Evolutionary conservation across 106 monocot species (phyloP).

Genomic region (Hemerocallis citrina): DNA sequence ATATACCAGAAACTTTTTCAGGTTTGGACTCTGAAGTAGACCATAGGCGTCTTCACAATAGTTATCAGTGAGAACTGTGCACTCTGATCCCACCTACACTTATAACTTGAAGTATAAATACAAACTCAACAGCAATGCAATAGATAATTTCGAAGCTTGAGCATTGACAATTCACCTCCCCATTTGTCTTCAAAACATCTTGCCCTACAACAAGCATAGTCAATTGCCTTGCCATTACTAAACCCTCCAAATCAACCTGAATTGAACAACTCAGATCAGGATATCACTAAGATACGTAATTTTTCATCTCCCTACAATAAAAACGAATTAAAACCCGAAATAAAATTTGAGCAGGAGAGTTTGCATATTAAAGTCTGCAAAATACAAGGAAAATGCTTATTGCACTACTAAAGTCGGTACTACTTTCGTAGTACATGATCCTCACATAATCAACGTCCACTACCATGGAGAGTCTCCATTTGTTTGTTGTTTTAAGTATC

Average conservation of each 20-base stretch:
- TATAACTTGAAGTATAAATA: slow-evolving; percentile 1
- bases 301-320: no score
- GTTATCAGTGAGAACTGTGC: slow-evolving; percentile 46
- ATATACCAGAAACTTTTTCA: slow-evolving; percentile 46
- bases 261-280: slow-evolving; percentile 3
- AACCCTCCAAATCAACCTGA: slow-evolving; percentile 44
- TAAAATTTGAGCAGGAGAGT: background rate
- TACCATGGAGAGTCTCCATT: no score
- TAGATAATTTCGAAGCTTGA: background rate
- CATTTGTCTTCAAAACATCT: slow-evolving; percentile 50
- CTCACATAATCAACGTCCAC: no score
- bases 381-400: no score
- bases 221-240: slow-evolving; percentile 33
- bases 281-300: background rate
- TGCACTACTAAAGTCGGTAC: no score
- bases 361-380: background rate
- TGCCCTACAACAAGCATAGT: slow-evolving; percentile 33
- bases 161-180: slow-evolving; percentile 24
- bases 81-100: slow-evolving; percentile 41
- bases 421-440: no score
- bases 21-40: slow-evolving; percentile 30
- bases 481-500: no score
- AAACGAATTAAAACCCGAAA: background rate
- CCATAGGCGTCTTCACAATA: slow-evolving; percentile 53
- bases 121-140: slow-evolving; percentile 2